A percentile compares a stretch with the other conserved stretches of the same genome.
phyloP scores from a whole-genome alignment of 257 asterid genomes.

The Solanum okadae region DNA sequence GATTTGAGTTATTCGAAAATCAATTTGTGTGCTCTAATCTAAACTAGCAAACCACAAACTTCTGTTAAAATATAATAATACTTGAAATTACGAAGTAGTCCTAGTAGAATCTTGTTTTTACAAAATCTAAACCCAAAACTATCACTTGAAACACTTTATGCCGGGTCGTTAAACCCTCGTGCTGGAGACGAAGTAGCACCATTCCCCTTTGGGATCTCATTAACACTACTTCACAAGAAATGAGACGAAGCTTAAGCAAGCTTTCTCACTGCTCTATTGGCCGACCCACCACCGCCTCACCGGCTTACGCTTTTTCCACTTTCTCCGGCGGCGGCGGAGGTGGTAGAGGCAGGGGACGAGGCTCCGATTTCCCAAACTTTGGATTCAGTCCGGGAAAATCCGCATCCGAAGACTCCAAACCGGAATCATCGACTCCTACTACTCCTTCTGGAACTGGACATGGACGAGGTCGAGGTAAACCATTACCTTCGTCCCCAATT shows the following conservation, averaged over 20 bases:
- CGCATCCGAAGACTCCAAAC: slow-evolving; percentile 16
- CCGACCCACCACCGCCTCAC: slow-evolving; percentile 14
- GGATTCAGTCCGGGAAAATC: slow-evolving; percentile 8
- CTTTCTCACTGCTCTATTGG: slow-evolving; percentile 32
- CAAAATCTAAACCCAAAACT: background rate
- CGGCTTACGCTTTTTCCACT: slow-evolving; percentile 31
- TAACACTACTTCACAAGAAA: slow-evolving; percentile 4
- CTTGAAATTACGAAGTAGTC: background rate
- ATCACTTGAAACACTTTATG: background rate
- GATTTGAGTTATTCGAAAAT: too few relatives aligned
- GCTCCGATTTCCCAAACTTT: slow-evolving; percentile 19
- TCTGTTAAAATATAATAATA: too few relatives aligned
- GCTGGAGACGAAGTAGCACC: background rate
- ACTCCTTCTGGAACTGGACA: slow-evolving; percentile 34
- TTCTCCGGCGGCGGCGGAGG: slow-evolving; percentile 38
- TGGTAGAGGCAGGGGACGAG: slow-evolving; percentile 35
- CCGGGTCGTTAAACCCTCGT: background rate
- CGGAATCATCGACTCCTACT: slow-evolving; percentile 6
- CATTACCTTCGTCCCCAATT: slow-evolving; percentile 27
- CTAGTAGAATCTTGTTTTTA: background rate
- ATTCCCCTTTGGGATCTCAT: background rate
- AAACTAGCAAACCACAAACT: background rate
- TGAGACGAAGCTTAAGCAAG: slow-evolving; percentile 58
- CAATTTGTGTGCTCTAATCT: background rate
- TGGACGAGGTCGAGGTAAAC: slow-evolving; percentile 58